Evolutionary conservation across 2,329 filamentous ascomycete species (phyloP), one percentile per base, ranked within the genome.

Genomic region (Xylaria sp.): DNA sequence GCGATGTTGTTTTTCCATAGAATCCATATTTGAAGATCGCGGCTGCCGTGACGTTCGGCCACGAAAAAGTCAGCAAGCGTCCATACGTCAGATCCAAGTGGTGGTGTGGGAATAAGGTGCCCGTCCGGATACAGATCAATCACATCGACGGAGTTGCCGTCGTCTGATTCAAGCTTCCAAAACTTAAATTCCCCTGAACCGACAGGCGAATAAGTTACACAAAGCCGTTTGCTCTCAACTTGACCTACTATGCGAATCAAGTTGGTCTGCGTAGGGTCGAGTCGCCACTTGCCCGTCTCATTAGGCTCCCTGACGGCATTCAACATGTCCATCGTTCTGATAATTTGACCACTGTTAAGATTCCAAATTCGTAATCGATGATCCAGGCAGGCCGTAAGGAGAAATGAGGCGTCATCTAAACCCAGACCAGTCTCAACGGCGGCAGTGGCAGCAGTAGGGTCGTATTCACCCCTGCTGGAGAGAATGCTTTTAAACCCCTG

Each of bases 131-230:
- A 94, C 25, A 93, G 82, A 73, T 97, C 93, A 70, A 89, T 86
- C 15, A 97, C 84, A 9, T 89, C 84, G 23, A 93, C 78, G 2
- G 82, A 84, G 74, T 91, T 85, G 73, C 86, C 86, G 61, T 90
- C 87, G 72, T 90, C 87, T 20, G 91, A 87, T 61, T 88, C 87
- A n/a, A 89, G 80, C 71, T 83, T 85, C 93, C 94, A 99, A 77
- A 99, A 94, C 79, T 97, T 98, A 85, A 99, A 98, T 77, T 95
- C 91, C 41, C 96, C 92, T 46, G 90, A 88, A 34, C 94, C 92
- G 70, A 96, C 89, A 0, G 96, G 95, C 12, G 94, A 97, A 79
- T 94, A 97, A 9, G 93, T 95, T 43, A 93, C 89, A 61, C 95
- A 87, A 15, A 88, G 78, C 45, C 85, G 82, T 62, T 83, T 83